Conservation (phyloP, 1,284 basidiomycete species). For the Ceratorhiza oryzae-sativae region DNA sequence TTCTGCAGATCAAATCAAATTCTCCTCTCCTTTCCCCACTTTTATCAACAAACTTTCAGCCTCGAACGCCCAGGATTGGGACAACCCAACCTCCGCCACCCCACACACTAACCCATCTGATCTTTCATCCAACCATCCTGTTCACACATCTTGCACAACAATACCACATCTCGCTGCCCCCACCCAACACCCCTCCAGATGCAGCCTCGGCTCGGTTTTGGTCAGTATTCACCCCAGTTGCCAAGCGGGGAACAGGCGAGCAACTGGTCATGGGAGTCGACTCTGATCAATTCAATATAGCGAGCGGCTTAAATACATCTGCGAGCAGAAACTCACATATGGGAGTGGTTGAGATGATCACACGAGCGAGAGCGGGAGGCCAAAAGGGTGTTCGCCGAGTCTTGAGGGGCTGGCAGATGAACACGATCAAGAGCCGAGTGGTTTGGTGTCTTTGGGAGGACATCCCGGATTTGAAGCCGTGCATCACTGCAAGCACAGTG, state of each 20-base stretch:
- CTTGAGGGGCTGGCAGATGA: constrained; percentile 9
- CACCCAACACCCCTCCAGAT: constrained; percentile 61
- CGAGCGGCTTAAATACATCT: constrained; percentile 10
- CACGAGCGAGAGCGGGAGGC: constrained; percentile 9
- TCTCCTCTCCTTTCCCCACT: constrained; percentile 64
- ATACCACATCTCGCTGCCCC: constrained; percentile 68
- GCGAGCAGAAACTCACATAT: constrained; percentile 5
- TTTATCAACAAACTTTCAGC: constrained; percentile 64
- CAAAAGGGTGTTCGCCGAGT: constrained; percentile 19
- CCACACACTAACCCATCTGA: constrained; percentile 67
- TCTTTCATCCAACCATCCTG: constrained; percentile 69
- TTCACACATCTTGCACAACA: constrained; percentile 67
- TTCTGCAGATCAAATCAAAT: constrained; percentile 65
- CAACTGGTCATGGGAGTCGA: constrained; percentile 63
- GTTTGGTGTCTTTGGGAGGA: constrained; percentile 53
- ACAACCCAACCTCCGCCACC: constrained; percentile 45
- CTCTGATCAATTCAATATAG: constrained; percentile 55
- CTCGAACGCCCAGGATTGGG: not conserved
- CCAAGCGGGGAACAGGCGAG: constrained; percentile 67
- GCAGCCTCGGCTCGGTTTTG: constrained; percentile 64
- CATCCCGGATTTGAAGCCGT: constrained; percentile 43
- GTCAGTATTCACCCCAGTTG: constrained; percentile 71
- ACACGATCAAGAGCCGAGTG: not conserved
- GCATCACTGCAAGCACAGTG: constrained; percentile 55
- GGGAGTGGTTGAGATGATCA: constrained; percentile 8